phyloP scores from a whole-genome alignment of 106 monocot species.

The Ottelia alismoides region DNA sequence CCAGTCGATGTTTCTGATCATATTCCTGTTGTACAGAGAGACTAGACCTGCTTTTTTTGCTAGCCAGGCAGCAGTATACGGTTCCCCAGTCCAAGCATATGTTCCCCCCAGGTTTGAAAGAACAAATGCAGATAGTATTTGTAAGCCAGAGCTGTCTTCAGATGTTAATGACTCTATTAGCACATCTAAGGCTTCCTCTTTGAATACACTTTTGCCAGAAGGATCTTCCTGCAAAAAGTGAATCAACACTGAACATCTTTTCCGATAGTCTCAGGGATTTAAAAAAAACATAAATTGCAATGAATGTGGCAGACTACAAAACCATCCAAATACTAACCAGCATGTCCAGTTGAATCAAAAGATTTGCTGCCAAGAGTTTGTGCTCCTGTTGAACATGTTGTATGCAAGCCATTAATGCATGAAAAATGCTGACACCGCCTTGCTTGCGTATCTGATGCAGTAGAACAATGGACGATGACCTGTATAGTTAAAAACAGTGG shows the following conservation, averaged over 20 bases:
- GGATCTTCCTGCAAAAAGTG: slow-evolving; percentile 58
- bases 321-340: slow-evolving; percentile 41
- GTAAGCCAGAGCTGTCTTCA: slow-evolving; percentile 36
- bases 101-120: slow-evolving; percentile 94
- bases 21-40: slow-evolving; percentile 41
- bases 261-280: too few species aligned
- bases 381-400: slow-evolving; percentile 52
- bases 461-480: slow-evolving; percentile 66
- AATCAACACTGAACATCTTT: too few species aligned
- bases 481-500: slow-evolving; percentile 15
- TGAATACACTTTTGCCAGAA: slow-evolving; percentile 47
- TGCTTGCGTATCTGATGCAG: slow-evolving; percentile 63
- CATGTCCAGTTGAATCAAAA: slow-evolving; percentile 79
- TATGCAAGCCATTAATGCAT: slow-evolving; percentile 45
- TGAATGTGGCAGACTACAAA: not conserved
- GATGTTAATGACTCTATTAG: slow-evolving; percentile 50
- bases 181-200: slow-evolving; percentile 68
- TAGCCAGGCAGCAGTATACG: slow-evolving; percentile 80
- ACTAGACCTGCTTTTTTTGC: slow-evolving; percentile 68
- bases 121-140: slow-evolving; percentile 53
- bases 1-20: slow-evolving; percentile 89
- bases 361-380: slow-evolving; percentile 80
- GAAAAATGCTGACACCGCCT: slow-evolving; percentile 50
- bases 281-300: too few species aligned
- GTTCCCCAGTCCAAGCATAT: slow-evolving; percentile 82